Base-by-base conservation (phyloP, 352 stramenopile species). In the Phytopythium ostracodes region DNA sequence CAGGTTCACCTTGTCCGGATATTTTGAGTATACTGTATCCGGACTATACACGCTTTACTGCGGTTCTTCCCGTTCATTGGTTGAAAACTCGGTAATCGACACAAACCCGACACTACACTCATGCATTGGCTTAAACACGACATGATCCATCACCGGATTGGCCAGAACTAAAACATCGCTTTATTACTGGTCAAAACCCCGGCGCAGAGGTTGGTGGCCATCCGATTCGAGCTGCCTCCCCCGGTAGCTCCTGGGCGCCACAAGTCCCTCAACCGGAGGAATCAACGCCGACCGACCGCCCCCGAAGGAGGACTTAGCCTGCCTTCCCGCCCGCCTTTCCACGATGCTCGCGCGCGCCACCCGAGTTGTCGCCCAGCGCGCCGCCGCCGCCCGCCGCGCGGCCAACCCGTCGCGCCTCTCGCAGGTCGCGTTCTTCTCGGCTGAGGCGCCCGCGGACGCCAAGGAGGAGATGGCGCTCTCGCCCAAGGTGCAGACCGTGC, bases 401-500 rank as follows among this genome's bases (percentile, higher is more conserved):
- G 70, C 43, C 31, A 71, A 65, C 56, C 60, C 66, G 46, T 56
- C 68, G 55, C 81, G 80, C 59, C 82, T 89, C 33, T 66, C 66
- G 56, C 76, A 90, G 68, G 72, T 73, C 42, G 49, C 68, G 24
- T 85, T 84, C 71, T 91, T 89, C 71, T 89, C 80, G 40, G 65
- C 68, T 15, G 72, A 77, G 47, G 54, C 63, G 17, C 65, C 70
- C 29, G 63, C 75, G 25, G 81, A 55, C 56, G 60, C 78, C 60
- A 73, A 79, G 65, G 65, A 72, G 60, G 87, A 96, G 71, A 56
- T 94, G 22, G 70, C 77, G 35, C 67, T 88, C 47, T 79, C 80
- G 46, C 81, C 84, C 46, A 93, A 93, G 76, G 87, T 96, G 60
- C 81, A 96, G 73, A 76, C 65, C 29, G 87, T 91, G 58, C 71